Evolutionary conservation across 2,329 filamentous ascomycete species (phyloP), one percentile per base, ranked within the genome.

Genomic region (Exophiala sideris): DNA sequence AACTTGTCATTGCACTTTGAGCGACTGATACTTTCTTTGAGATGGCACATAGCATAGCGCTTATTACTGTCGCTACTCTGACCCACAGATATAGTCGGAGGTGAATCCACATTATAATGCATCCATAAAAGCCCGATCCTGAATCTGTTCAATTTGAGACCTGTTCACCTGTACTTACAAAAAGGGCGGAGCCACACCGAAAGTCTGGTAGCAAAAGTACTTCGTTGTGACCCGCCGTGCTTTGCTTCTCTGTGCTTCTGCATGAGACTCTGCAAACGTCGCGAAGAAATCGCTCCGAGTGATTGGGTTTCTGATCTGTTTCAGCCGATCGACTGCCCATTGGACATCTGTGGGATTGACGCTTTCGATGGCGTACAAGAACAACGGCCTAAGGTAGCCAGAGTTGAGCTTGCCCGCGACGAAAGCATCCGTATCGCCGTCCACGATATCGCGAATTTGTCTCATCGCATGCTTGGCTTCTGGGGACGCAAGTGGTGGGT

Each of bases 61-160:
- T 48, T 33, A 5, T 41, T 48, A 51, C 53, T 51, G 24, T 56
- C 53, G 48, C 48, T 51, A 39, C 53, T 57, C 46, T 57, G 45
- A 42, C 50, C 38, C 21, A 32, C 2, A 21, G 35, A 33, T 18
- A 32, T 32, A 29, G 48, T 50, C 48, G 39, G 53, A 51, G 53
- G 36, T 48, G 51, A 56, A 51, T 56, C n/a, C 44, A 21, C 24
- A 18, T 39, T 4, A 9, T 29, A 29, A 32, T 49, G 24, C 24
- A 29, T 8, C 2, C 3, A 29, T 8, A 29, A 1, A 24, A 29
- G 2, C 24, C 24, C 18, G 38, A 16, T 32, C 8, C 18, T 10
- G 9, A 45, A 5, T 45, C 3, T 33, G 8, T 11, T 29, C 42
- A 12, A 5, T 24, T 29, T 24, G 16, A 34, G 39, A 20, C 18